Evolutionary conservation across 345 rosid species (phyloP).

Genomic region (Hevea brasiliensis): DNA sequence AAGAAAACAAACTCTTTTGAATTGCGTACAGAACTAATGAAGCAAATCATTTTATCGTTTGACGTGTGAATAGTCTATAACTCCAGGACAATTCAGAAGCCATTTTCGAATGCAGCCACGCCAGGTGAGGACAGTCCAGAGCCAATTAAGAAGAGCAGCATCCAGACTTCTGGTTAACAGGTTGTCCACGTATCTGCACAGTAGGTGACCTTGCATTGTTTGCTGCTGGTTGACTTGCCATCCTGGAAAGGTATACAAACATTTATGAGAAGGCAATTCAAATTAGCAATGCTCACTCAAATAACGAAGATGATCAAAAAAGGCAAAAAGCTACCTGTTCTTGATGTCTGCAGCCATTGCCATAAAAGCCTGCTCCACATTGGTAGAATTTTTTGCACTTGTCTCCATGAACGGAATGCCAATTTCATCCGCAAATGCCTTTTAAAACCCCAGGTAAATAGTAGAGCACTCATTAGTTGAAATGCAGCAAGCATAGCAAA

Average conservation of each 20-base stretch:
- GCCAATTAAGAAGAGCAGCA: constrained; percentile 77
- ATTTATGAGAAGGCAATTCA: not conserved
- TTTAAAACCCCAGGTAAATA: constrained; percentile 11
- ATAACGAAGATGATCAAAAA: no score
- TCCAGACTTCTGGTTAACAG: constrained; percentile 86
- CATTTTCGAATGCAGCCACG: not conserved
- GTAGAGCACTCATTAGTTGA: constrained; percentile 3
- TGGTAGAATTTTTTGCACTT: constrained; percentile 70
- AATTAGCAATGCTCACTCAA: not conserved
- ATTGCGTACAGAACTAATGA: constrained; percentile 4
- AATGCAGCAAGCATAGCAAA: not conserved
- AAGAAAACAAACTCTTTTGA: not conserved
- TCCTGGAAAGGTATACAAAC: constrained; percentile 45
- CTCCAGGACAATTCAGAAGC: constrained; percentile 12
- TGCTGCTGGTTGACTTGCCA: constrained; percentile 90
- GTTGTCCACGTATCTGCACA: constrained; percentile 92
- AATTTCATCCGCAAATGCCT: constrained; percentile 77
- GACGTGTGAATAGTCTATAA: constrained; percentile 8
- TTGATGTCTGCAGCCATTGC: constrained; percentile 80
- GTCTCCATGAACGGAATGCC: constrained; percentile 84
- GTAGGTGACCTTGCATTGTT: constrained; percentile 78
- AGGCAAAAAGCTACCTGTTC: constrained; percentile 40
- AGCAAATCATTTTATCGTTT: constrained; percentile 10
- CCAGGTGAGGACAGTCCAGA: not conserved
- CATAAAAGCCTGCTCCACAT: constrained; percentile 78